Evolutionary conservation across 345 rosid genomes (phyloP).

Genomic region (Triadica sebifera): DNA sequence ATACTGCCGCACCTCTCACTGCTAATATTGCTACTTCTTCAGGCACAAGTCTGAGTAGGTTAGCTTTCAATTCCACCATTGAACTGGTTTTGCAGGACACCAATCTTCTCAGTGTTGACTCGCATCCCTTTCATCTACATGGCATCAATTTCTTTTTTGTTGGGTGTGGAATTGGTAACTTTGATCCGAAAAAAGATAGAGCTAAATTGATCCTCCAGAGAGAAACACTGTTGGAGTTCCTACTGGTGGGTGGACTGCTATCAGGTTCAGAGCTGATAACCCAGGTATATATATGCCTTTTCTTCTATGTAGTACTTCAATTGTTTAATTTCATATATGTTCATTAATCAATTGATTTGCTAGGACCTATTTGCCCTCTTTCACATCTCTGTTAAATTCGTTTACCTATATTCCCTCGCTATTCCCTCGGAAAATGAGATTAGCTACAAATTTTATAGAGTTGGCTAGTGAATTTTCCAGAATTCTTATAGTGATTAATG

Average conservation of each 20-base stretch:
- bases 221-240: conserved; percentile 52
- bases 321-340: too few relatives aligned
- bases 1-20: conserved; percentile 26
- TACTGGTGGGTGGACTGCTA: conserved; percentile 37
- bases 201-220: conserved; percentile 58
- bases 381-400: too few relatives aligned
- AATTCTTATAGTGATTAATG: too few relatives aligned
- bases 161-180: conserved; percentile 58
- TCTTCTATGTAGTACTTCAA: too few relatives aligned
- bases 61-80: conserved; percentile 30
- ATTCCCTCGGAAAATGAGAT: too few relatives aligned
- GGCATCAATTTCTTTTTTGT: conserved; percentile 66
- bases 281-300: conserved; percentile 61
- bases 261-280: conserved; percentile 62
- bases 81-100: conserved; percentile 32
- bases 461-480: too few relatives aligned
- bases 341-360: too few relatives aligned
- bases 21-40: conserved; percentile 26
- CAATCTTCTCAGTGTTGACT: conserved; percentile 45
- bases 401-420: too few relatives aligned
- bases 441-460: too few relatives aligned
- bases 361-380: too few relatives aligned
- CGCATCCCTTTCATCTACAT: conserved; percentile 70
- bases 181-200: conserved; percentile 52
- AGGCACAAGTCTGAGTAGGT: conserved; percentile 29